These are phyloP conservation scores for Marasmius tenuissimus DNA, from an alignment of 1,284 basidiomycete genomes.

Conservation along the genomic window DNA sequence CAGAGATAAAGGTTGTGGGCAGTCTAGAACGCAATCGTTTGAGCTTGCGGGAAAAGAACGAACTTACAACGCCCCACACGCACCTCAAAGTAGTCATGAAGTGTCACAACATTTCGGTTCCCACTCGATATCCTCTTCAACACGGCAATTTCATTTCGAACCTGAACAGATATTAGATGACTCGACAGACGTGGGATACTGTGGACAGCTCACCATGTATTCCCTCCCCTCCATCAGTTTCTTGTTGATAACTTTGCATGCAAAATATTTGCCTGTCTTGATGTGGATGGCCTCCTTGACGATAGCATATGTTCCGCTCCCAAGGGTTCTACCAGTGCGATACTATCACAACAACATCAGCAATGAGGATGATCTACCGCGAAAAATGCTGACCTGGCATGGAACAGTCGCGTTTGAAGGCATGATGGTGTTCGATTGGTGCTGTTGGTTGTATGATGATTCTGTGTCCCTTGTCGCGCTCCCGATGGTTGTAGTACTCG, in stretches of 20 bases:
- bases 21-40: slow-evolving; percentile 50
- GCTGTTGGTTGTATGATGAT: background rate
- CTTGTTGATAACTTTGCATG: slow-evolving; percentile 97
- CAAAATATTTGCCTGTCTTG: slow-evolving; percentile 84
- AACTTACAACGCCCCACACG: slow-evolving; percentile 15
- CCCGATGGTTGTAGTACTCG: background rate
- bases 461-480: background rate
- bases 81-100: slow-evolving; percentile 98
- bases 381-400: background rate
- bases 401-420: background rate
- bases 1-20: slow-evolving; percentile 93
- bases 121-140: slow-evolving; percentile 94
- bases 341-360: slow-evolving; percentile 53
- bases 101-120: slow-evolving; percentile 84
- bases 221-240: slow-evolving; percentile 95
- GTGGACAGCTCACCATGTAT: slow-evolving; percentile 66
- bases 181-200: background rate
- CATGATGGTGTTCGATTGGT: background rate
- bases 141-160: slow-evolving; percentile 95
- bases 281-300: slow-evolving; percentile 97
- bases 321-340: slow-evolving; percentile 89
- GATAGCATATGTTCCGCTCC: slow-evolving; percentile 90
- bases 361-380: background rate
- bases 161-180: slow-evolving; percentile 43
- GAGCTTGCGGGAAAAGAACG: background rate